Evolutionary conservation across 768 basidiomycete genomes (phyloP), one percentile per base, ranked within the genome.

Genomic region (Hirschioporus abietinus): DNA sequence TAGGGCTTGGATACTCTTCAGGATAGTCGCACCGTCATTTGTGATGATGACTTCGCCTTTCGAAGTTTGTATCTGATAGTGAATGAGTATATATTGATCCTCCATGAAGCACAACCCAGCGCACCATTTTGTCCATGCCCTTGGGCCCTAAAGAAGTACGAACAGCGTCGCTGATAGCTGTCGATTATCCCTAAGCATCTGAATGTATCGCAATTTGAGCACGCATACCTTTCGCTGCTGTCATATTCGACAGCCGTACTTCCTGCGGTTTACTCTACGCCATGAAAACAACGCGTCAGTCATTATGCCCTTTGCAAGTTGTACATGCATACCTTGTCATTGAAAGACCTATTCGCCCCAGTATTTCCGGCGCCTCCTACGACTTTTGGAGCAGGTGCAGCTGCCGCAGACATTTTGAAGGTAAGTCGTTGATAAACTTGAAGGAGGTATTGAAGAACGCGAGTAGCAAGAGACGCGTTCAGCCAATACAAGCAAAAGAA

Each of bases 111-210:
- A 57, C 34, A 58, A 35, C 20, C 30, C 23, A 23, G 65, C 81
- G 67, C 73, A 92, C 96, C 96, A 99, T 99, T 83, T 99, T 99
- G 81, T 99, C 96, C 96, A 99, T 99, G 69, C 96, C 96, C 77
- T 92, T 88, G 61, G 96, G 96, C 17, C 96, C 96, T 71, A 99
- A 79, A 58, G 96, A 98, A 60, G 96, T 99, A 72, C 96, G 84
- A 58, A 99, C 96, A 64, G 95, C 96, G 83, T 97, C 96, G 72
- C 95, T 95, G 74, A 99, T 97, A 30, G 96, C 96, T 97, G 70
- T 23, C 66, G 12, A 71, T 69, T 57, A 68, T 66, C 35, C 60
- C 42, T 63, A 7, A 74, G 63, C 63, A 26, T 35, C 35, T 27
- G 60, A 65, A 17, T 36, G 66, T 35, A 30, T 57, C 52, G 63